Percentiles rank a stretch among this genome's conserved stretches.
Evolutionary conservation across 345 rosid genomes (phyloP).

Genomic region (Lumnitzera littorea): DNA sequence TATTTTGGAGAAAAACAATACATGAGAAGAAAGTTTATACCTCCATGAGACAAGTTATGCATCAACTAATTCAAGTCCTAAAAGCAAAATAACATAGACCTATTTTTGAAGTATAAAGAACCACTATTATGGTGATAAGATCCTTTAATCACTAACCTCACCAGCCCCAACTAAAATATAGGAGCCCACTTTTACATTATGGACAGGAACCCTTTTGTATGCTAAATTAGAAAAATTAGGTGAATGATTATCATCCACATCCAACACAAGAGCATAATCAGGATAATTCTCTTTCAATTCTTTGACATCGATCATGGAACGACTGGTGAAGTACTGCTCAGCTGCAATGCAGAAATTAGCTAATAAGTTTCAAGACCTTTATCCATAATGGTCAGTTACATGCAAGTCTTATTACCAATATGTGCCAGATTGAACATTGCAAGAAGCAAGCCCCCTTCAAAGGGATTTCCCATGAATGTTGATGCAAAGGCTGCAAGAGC

Average conservation of each 20-base stretch:
- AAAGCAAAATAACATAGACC: too few species aligned
- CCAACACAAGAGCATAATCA: conserved; percentile 59
- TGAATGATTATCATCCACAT: conserved; percentile 47
- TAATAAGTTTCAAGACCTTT: too few species aligned
- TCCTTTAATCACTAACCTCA: conserved; percentile 59
- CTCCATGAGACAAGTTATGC: too few species aligned
- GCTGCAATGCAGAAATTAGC: conserved; percentile 36
- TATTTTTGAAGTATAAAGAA: background rate
- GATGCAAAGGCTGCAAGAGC: conserved; percentile 97
- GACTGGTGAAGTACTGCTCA: conserved; percentile 93
- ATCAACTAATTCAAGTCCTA: too few species aligned
- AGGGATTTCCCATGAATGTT: conserved; percentile 79
- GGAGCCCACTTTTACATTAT: conserved; percentile 75
- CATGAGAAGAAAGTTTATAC: too few species aligned
- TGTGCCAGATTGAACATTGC: conserved; percentile 99
- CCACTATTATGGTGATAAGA: background rate
- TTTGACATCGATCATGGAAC: conserved; percentile 88
- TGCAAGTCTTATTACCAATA: conserved; percentile 42
- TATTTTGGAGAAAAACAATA: too few species aligned
- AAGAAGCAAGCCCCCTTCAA: conserved; percentile 96
- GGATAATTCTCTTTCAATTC: conserved; percentile 93
- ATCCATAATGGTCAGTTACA: too few species aligned
- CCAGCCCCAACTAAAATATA: conserved; percentile 89
- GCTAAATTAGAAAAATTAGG: conserved; percentile 71
- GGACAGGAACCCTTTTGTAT: conserved; percentile 75